These are phyloP conservation scores for Chaetoceros muelleri DNA, from an alignment of 108 stramenopile genomes.

Conservation along the genomic window DNA sequence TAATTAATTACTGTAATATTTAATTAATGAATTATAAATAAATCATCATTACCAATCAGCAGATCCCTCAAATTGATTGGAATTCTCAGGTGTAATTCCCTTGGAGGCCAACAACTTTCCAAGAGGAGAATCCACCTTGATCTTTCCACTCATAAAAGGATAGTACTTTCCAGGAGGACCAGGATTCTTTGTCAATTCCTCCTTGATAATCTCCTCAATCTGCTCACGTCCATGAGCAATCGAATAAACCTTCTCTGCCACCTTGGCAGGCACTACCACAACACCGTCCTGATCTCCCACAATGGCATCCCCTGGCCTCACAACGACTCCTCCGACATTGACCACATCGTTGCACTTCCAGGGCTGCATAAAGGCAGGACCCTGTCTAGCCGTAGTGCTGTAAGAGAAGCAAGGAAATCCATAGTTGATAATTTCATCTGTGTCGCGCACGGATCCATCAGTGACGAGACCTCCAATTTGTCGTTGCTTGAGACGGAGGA, in stretches of 20 bases:
- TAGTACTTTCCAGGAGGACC: conserved; percentile 87
- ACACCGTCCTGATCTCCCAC: conserved; percentile 90
- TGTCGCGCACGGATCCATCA: conserved; percentile 84
- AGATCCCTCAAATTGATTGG: conserved; percentile 83
- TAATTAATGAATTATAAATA: background rate
- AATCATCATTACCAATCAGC: conserved; percentile 87
- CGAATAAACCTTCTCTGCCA: conserved; percentile 74
- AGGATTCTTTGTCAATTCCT: conserved; percentile 80
- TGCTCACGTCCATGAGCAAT: conserved; percentile 84
- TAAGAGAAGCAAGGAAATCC: conserved; percentile 74
- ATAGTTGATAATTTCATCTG: conserved; percentile 84
- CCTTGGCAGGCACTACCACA: conserved; percentile 82
- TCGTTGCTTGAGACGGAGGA: conserved; percentile 74
- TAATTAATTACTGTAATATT: background rate
- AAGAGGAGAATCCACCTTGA: conserved; percentile 82
- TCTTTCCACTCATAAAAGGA: conserved; percentile 86
- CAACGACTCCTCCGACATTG: conserved; percentile 48
- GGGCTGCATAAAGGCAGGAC: conserved; percentile 83
- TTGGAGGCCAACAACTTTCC: conserved; percentile 70
- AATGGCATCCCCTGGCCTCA: conserved; percentile 86
- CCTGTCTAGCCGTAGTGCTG: conserved; percentile 42
- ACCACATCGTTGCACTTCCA: conserved; percentile 84
- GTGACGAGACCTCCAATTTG: conserved; percentile 78
- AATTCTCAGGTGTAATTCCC: conserved; percentile 85
- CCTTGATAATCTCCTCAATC: conserved; percentile 88